Conservation (phyloP, 208 protist species). For the Leishmania turanica region DNA sequence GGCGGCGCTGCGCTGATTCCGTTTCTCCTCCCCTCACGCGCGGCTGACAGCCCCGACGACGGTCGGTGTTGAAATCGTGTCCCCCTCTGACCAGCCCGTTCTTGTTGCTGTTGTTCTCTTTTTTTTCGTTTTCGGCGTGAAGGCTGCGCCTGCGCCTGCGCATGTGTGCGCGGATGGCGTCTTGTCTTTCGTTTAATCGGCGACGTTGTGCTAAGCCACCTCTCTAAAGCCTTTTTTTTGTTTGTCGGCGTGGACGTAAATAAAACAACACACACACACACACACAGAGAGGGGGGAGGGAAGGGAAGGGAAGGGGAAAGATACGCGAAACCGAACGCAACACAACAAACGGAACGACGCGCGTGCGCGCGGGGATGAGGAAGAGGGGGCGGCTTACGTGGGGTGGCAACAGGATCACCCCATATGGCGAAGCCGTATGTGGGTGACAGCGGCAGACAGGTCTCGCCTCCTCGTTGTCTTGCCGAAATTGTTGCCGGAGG, state of each 20-base stretch:
- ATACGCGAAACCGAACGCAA: not conserved
- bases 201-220: not conserved
- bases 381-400: too few relatives aligned
- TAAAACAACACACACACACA: not conserved
- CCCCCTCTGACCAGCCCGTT: not conserved
- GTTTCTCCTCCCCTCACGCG: not conserved
- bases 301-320: not conserved
- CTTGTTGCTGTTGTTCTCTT: not conserved
- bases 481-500: not conserved
- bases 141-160: not conserved
- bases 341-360: not conserved
- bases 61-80: not conserved
- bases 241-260: not conserved
- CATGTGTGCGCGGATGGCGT: not conserved
- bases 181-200: slow-evolving; percentile 1
- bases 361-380: not conserved
- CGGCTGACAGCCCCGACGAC: not conserved
- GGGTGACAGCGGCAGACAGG: not conserved
- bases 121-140: not conserved
- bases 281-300: too few relatives aligned
- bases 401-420: not conserved
- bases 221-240: not conserved
- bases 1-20: not conserved
- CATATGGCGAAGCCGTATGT: not conserved
- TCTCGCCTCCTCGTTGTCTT: not conserved